Conservation (phyloP, 768 basidiomycete species). For the Plicaturopsis crispa region DNA sequence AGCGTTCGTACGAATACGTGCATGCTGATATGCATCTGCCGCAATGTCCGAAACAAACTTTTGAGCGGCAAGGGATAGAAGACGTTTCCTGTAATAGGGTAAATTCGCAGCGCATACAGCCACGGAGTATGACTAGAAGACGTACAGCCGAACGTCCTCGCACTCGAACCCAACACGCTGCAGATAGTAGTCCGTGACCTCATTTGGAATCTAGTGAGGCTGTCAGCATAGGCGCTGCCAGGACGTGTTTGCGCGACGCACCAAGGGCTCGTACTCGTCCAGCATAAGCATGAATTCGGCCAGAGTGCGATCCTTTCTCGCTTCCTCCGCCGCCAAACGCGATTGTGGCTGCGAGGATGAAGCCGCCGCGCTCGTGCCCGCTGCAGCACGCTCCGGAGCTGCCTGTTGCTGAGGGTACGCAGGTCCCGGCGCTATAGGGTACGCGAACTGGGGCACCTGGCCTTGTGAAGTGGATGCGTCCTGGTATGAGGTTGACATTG, state of each 20-base stretch:
- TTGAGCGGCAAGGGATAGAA: conserved; percentile 92
- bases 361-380: background rate
- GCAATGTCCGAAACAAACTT: conserved; percentile 98
- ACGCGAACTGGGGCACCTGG: background rate
- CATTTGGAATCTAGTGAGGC: conserved; percentile 77
- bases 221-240: background rate
- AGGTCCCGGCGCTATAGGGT: background rate
- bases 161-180: conserved; percentile 95
- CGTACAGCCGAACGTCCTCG: conserved; percentile 86
- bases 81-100: conserved; percentile 67
- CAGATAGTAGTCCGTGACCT: conserved; percentile 96
- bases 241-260: conserved; percentile 25
- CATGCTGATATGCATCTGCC: conserved; percentile 95
- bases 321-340: conserved; percentile 71
- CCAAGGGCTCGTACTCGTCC: conserved; percentile 94
- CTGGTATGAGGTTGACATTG: no score
- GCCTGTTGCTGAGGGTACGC: background rate
- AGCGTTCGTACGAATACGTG: conserved; percentile 89
- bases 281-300: conserved; percentile 94
- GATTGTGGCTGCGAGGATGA: conserved; percentile 28
- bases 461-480: background rate
- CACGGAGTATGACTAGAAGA: conserved; percentile 6
- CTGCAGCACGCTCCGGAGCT: background rate
- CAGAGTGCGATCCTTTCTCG: conserved; percentile 81
- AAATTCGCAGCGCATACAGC: background rate